Base-by-base conservation (phyloP, 2,329 filamentous ascomycete genomes). In the Colletotrichum cordylinicola region DNA sequence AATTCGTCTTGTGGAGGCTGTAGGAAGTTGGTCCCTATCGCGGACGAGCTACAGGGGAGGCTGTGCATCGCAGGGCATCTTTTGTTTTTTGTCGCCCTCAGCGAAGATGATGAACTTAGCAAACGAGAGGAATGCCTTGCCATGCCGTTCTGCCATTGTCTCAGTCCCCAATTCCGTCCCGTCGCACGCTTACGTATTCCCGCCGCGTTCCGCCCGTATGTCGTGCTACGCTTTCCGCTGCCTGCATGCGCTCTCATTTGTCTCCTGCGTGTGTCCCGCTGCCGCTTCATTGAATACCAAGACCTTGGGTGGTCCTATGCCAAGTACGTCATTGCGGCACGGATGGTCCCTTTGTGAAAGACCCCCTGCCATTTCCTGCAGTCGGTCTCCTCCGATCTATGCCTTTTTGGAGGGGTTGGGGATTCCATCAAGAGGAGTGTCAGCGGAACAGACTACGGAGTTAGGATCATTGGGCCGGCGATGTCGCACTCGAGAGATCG, bases 261-360 rank as follows among this genome's bases (percentile, higher is more conserved):
- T 35, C 29, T 33, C 33, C 29, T 31, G 56, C 48, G 2, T 13
- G 43, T 31, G 12, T 16, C n/a, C 31, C 43, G 16, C 43, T n/a
- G 58, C 4, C 58, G 31, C 58, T 61, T 61, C 16, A n/a, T n/a
- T n/a, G 27, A 61, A 61, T 56, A 55, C 31, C 71, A 64, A 70
- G 71, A 62, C 71, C 61, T 31, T 60, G 39, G 35, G 67, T 65
- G 72, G 27, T 48, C 39, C 21, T 64, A n/a, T 24, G 72, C 72
- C 72, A 74, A 74, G 67, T 71, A 66, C 67, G 72, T 74, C 72
- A 71, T 66, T 61, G 72, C 60, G 72, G 72, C 72, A 74, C 72
- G 65, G 67, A 9, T 27, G 27, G 71, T 48, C 56, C 71, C 39
- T 70, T 43, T 64, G 43, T 58, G 13, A 37, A 43, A 9, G 56